A percentile compares a stretch with the other conserved stretches of the same genome.
phyloP scores from a whole-genome alignment of 2,329 filamentous ascomycete species.

The Fusarium sp. region DNA sequence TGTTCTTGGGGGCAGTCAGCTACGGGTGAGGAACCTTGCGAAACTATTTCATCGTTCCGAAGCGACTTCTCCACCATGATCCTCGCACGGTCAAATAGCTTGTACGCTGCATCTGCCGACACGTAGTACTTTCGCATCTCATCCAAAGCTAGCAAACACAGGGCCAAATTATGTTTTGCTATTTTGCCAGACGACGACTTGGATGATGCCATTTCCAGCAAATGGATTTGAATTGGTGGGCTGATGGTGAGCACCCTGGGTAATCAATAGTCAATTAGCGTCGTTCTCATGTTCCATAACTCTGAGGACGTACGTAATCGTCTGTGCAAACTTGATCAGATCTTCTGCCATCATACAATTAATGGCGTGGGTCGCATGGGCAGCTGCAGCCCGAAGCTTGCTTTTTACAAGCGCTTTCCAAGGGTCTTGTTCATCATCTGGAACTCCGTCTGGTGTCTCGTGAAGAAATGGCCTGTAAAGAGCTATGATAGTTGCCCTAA shows the following conservation, averaged over 20 bases:
- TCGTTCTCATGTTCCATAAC: rapidly evolving
- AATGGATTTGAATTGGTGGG: slow-evolving; percentile 10
- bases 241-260: neutral
- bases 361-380: neutral
- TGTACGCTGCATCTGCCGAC: slow-evolving; percentile 10
- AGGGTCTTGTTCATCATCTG: neutral
- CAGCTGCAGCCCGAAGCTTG: neutral
- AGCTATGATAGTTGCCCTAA: neutral
- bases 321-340: neutral
- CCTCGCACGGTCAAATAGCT: slow-evolving; percentile 1
- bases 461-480: neutral
- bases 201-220: neutral
- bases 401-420: neutral
- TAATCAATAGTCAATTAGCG: rapidly evolving
- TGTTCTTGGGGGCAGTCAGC: neutral
- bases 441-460: neutral
- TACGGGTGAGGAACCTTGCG: neutral
- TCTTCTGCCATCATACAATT: neutral
- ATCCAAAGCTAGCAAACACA: slow-evolving; percentile 10
- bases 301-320: neutral
- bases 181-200: neutral
- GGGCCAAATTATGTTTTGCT: slow-evolving; percentile 4
- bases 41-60: neutral
- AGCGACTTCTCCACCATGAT: slow-evolving; percentile 1
- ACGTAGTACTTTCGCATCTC: slow-evolving; percentile 18